Evolutionary conservation across 2,329 filamentous ascomycete genomes (phyloP), one percentile per base, ranked within the genome.

Genomic region (Trichoderma koningii): DNA sequence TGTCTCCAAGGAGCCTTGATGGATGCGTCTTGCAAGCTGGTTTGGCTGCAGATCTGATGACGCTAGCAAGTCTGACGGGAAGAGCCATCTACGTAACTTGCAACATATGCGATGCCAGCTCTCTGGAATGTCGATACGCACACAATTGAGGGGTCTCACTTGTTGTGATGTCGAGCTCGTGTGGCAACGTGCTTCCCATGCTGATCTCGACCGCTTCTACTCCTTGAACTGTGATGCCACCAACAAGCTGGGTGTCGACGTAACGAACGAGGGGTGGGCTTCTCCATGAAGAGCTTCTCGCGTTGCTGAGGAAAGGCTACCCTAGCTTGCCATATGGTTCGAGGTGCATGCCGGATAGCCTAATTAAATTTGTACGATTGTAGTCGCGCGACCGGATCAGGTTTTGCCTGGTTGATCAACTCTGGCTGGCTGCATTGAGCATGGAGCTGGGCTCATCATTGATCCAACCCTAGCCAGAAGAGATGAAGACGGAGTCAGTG

Each of bases 1-100:
- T 38, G 12, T 38, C 34, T 2, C 3, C 3, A 14, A 30, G 47
- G 14, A 53, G 15, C 34, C 34, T 28, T 30, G 55, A 48, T 59
- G 55, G 42, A 41, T 30, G 41, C 41, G 55, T 65, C 55, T 65
- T 19, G 41, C 47, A 21, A 55, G 51, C 48, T 48, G 38, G 17
- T 17, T 48, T 60, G 60, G 63, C 30, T 60, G 55, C 48, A 65
- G 63, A 55, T 65, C 34, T 45, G 28, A 50, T 28, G 63, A 47
- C 63, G 55, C 63, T 65, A 65, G 30, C n/a, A 19, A 44, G 38
- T 23, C 28, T 44, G 62, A 57, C 44, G 44, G 62, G 48, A 19
- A 42, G 53, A 64, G 63, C 63, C 15, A 61, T 52, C 47, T 52
- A 41, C 38, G 38, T 52, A 45, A 17, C 38, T 44, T 28, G 21